A percentile compares a stretch with the other conserved stretches of the same genome.
Conservation (phyloP, 192 early-diverging fungal genomes). For the Coemansia sp. region DNA sequence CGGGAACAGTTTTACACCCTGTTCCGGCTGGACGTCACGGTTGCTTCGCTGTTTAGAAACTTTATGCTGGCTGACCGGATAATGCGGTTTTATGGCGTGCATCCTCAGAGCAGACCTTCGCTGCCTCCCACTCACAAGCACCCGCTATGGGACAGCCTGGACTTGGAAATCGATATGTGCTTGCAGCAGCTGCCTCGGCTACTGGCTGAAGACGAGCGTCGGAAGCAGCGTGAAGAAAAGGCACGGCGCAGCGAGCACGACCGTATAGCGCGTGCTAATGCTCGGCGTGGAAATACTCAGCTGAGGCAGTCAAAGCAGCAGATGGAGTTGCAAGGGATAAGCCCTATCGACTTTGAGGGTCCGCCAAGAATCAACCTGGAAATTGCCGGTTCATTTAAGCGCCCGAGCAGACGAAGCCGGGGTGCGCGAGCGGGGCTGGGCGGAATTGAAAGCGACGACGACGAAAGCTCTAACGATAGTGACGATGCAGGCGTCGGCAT, state of each 20-base stretch:
- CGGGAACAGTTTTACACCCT: constrained; percentile 86
- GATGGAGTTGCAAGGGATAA: constrained; percentile 3
- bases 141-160: constrained; percentile 95
- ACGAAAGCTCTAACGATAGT: constrained; percentile 33
- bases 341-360: constrained; percentile 8
- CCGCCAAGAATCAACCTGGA: constrained; percentile 21
- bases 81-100: constrained; percentile 91
- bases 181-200: constrained; percentile 85
- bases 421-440: constrained; percentile 21
- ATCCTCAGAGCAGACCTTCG: constrained; percentile 82
- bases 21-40: constrained; percentile 91
- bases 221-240: constrained; percentile 27
- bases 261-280: constrained; percentile 14
- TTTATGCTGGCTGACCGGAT: constrained; percentile 93
- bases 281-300: constrained; percentile 14
- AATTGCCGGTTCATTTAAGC: constrained; percentile 31
- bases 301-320: background rate
- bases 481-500: constrained; percentile 14
- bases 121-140: constrained; percentile 91
- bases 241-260: constrained; percentile 23
- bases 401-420: background rate
- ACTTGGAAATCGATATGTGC: constrained; percentile 91
- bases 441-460: constrained; percentile 24
- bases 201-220: constrained; percentile 43
- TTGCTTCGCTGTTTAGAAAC: constrained; percentile 92